These are phyloP conservation scores for Petrea volubilis DNA, from an alignment of 257 asterid genomes.

Conservation along the genomic window DNA sequence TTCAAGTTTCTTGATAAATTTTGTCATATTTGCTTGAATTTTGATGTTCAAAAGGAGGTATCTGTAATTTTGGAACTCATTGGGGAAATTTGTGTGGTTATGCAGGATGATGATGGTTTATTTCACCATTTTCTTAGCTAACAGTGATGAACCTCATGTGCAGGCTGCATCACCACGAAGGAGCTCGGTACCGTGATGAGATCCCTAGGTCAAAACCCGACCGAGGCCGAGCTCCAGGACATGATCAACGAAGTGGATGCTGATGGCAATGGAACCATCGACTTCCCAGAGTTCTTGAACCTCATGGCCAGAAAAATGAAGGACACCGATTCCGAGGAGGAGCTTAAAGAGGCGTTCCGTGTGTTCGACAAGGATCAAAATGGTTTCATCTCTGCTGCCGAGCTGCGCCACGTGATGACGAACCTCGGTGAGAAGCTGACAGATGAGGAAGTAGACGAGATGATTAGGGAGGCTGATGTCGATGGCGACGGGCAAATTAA, in stretches of 20 bases:
- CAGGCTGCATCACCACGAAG: constrained; percentile 73
- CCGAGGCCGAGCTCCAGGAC: constrained; percentile 70
- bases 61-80: too few relatives aligned
- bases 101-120: too few relatives aligned
- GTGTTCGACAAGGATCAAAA: constrained; percentile 68
- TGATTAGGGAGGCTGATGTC: constrained; percentile 66
- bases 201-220: constrained; percentile 66
- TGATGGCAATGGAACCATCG: constrained; percentile 65
- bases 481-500: constrained; percentile 68
- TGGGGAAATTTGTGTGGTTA: too few relatives aligned
- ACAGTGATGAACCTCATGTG: neutral
- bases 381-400: constrained; percentile 69
- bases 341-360: constrained; percentile 63
- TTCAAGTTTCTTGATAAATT: too few relatives aligned
- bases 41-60: too few relatives aligned
- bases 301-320: constrained; percentile 71
- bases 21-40: too few relatives aligned
- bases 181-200: constrained; percentile 75
- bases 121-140: neutral
- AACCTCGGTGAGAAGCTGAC: constrained; percentile 69
- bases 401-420: constrained; percentile 67
- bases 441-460: constrained; percentile 65
- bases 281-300: constrained; percentile 62
- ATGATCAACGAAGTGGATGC: constrained; percentile 72
- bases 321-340: constrained; percentile 72